Evolutionary conservation across 2,329 filamentous ascomycete species (phyloP), one percentile per base, ranked within the genome.

Genomic region (Dothideomycetidae sp.): DNA sequence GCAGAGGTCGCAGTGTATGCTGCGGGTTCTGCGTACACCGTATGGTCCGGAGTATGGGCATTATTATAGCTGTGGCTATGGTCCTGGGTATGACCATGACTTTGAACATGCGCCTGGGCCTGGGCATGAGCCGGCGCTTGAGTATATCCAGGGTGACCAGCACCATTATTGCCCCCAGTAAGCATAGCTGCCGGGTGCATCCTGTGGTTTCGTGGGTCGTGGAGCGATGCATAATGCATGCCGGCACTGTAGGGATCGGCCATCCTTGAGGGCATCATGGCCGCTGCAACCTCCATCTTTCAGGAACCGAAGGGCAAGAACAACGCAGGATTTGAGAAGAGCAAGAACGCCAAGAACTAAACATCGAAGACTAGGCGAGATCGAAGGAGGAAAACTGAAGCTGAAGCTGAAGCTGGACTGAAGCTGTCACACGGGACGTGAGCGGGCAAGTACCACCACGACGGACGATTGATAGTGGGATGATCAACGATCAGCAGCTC

Each of bases 31-130:
- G 23, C 33, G 23, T 30, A 40, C 26, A 28, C 19, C 36, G 28
- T 31, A 29, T 15, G 41, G 32, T 34, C 39, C 33, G 33, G 41
- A 31, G 37, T 29, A 36, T 42, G 40, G 37, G 36, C 19, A 31
- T 14, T 31, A 39, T 31, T 23, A 39, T 32, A n/a, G n/a, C n/a
- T n/a, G n/a, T n/a, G n/a, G n/a, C n/a, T n/a, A n/a, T n/a, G n/a
- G n/a, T n/a, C n/a, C n/a, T n/a, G n/a, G n/a, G n/a, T n/a, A n/a
- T n/a, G n/a, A n/a, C n/a, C n/a, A n/a, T n/a, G n/a, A n/a, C n/a
- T n/a, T n/a, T n/a, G n/a, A n/a, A n/a, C n/a, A n/a, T n/a, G n/a
- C n/a, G n/a, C n/a, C n/a, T n/a, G n/a, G n/a, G n/a, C n/a, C n/a
- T n/a, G n/a, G n/a, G n/a, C n/a, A n/a, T n/a, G n/a, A n/a, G n/a